A percentile compares a stretch with the other conserved stretches of the same genome.
Conservation (phyloP, 2,329 filamentous ascomycete genomes). For the Scedosporium minutisporum region DNA sequence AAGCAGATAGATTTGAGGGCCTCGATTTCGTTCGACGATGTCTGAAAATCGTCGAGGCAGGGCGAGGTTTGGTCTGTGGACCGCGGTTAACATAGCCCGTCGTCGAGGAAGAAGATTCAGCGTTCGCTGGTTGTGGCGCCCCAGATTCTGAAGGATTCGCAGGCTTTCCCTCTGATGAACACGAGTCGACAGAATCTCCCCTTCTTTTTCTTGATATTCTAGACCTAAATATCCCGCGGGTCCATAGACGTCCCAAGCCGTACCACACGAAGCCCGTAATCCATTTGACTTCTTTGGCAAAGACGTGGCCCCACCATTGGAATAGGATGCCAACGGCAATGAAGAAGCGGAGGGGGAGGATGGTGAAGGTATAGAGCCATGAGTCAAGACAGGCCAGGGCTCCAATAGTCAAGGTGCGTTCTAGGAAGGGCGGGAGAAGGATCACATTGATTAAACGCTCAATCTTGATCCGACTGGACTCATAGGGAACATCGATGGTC, state of each 20-base stretch:
- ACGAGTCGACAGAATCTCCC: not conserved
- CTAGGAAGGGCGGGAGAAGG: conserved; percentile 69
- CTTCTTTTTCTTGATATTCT: not conserved
- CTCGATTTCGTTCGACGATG: conserved; percentile 74
- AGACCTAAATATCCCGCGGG: conserved; percentile 20
- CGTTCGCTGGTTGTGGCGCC: not conserved
- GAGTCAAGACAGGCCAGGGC: conserved; percentile 86
- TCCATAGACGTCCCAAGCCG: conserved; percentile 72
- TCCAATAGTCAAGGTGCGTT: conserved; percentile 79
- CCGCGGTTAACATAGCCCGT: conserved; percentile 12
- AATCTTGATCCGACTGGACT: conserved; percentile 85
- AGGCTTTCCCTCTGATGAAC: not conserved
- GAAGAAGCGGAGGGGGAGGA: conserved; percentile 79
- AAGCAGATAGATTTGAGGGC: conserved; percentile 74
- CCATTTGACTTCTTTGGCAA: conserved; percentile 63
- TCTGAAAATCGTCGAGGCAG: conserved; percentile 11
- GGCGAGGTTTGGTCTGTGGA: conserved; percentile 21
- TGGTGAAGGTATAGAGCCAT: conserved; percentile 95
- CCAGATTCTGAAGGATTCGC: not conserved
- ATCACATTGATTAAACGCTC: conserved; percentile 86
- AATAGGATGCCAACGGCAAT: conserved; percentile 69
- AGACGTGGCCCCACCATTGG: conserved; percentile 66
- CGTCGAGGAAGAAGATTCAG: not conserved
- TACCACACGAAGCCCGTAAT: conserved; percentile 68
- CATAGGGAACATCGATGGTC: conserved; percentile 60